phyloP scores from a whole-genome alignment of 2,329 filamentous ascomycete species.

The Fusarium sp. region DNA sequence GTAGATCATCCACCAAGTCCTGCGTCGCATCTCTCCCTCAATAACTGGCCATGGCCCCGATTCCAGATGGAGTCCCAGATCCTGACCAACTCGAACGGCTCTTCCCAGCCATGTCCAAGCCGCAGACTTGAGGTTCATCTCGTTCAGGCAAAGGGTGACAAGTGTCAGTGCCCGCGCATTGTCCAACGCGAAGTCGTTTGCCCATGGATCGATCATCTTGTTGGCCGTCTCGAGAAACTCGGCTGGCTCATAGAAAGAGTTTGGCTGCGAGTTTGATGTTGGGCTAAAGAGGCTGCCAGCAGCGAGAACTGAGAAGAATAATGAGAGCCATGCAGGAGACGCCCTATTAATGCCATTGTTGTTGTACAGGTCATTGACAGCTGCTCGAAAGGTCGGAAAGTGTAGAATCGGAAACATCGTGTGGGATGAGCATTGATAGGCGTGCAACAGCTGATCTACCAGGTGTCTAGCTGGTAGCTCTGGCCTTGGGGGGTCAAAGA shows the following conservation, averaged over 20 bases:
- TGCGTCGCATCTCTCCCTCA: slow-evolving; percentile 86
- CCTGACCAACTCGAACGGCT: slow-evolving; percentile 83
- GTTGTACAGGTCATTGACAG: slow-evolving; percentile 82
- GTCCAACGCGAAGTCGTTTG: slow-evolving; percentile 80
- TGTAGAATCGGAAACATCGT: slow-evolving; percentile 87
- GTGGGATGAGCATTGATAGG: slow-evolving; percentile 83
- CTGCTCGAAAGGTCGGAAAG: slow-evolving; percentile 83
- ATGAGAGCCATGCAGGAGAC: slow-evolving; percentile 77
- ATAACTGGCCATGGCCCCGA: slow-evolving; percentile 78
- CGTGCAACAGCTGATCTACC: slow-evolving; percentile 77
- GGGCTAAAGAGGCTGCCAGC: slow-evolving; percentile 81
- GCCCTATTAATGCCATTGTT: slow-evolving; percentile 65
- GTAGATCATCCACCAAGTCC: slow-evolving; percentile 96
- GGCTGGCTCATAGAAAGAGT: slow-evolving; percentile 64
- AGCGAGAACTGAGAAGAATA: slow-evolving; percentile 87
- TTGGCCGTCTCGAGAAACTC: slow-evolving; percentile 79
- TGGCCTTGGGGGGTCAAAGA: slow-evolving; percentile 67
- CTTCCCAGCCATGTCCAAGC: slow-evolving; percentile 88
- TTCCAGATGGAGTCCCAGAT: slow-evolving; percentile 83
- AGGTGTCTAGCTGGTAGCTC: slow-evolving; percentile 76
- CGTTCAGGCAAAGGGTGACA: slow-evolving; percentile 81
- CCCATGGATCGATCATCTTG: slow-evolving; percentile 82
- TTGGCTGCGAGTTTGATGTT: slow-evolving; percentile 64
- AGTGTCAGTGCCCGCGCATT: slow-evolving; percentile 79
- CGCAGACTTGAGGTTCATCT: slow-evolving; percentile 86